Evolutionary conservation across 306 rosid species (phyloP).

Genomic region (Corylus americana): DNA sequence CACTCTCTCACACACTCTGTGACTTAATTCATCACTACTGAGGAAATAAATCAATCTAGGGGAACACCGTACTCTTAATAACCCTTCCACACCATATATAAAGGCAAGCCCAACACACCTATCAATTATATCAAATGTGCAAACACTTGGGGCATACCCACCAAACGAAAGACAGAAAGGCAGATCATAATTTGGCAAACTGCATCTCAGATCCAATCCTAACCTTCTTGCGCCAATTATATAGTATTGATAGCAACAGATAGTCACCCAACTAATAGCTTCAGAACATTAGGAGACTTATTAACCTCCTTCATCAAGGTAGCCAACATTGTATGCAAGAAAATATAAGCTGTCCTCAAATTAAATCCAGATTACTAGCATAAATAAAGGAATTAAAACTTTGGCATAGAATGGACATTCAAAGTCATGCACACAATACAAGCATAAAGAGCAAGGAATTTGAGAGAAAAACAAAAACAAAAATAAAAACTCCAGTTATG

Average conservation of each 20-base stretch:
- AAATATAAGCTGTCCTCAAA: not conserved
- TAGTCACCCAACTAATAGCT: not conserved
- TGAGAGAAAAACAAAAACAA: not conserved
- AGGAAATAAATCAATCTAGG: not conserved
- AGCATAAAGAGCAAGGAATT: not conserved
- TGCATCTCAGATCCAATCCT: not conserved
- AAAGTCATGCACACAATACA: not conserved
- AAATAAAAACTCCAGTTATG: not conserved
- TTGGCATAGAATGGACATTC: not conserved
- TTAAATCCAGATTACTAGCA: not conserved
- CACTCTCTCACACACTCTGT: not conserved
- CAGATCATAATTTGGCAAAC: not conserved
- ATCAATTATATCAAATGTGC: not conserved
- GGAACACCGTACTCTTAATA: not conserved
- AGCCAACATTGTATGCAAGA: not conserved
- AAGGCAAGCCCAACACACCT: not conserved
- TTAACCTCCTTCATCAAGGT: not conserved
- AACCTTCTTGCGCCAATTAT: not conserved
- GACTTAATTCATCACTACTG: not conserved
- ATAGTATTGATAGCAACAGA: not conserved
- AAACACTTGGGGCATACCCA: not conserved
- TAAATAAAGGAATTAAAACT: not conserved
- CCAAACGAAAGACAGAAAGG: not conserved
- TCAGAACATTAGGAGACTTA: not conserved
- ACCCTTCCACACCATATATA: not conserved